Percentiles rank a stretch among this genome's conserved stretches.
phyloP scores from a whole-genome alignment of 2,329 filamentous ascomycete genomes.

The Madurella fahalii region DNA sequence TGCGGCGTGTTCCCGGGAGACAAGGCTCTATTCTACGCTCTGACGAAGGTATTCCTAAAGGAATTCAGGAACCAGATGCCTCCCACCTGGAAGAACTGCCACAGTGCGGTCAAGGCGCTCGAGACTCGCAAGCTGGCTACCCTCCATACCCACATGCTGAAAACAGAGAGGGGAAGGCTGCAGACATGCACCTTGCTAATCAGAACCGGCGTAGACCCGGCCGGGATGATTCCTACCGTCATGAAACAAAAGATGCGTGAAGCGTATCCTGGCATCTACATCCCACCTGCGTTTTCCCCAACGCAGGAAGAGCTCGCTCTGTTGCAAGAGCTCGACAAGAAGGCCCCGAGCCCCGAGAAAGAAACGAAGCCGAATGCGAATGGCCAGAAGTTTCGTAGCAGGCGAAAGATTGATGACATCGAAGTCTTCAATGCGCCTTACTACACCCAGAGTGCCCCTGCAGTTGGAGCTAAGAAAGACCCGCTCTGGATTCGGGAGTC shows the following conservation, averaged over 20 bases:
- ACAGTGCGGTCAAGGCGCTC: slow-evolving; percentile 34
- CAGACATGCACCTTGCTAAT: slow-evolving; percentile 44
- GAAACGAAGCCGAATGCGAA: slow-evolving; percentile 23
- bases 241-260: slow-evolving; percentile 47
- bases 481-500: slow-evolving; percentile 17
- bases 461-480: slow-evolving; percentile 13
- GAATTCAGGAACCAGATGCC: slow-evolving; percentile 37
- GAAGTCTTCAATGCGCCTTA: slow-evolving; percentile 49
- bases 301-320: slow-evolving; percentile 33
- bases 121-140: slow-evolving; percentile 22
- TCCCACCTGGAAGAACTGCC: slow-evolving; percentile 39
- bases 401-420: slow-evolving; percentile 40
- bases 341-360: slow-evolving; percentile 13
- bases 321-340: slow-evolving; percentile 27
- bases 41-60: slow-evolving; percentile 43
- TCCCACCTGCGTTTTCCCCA: slow-evolving; percentile 38
- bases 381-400: slow-evolving; percentile 29
- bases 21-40: slow-evolving; percentile 45
- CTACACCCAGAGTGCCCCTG: slow-evolving; percentile 34
- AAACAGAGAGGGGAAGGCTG: slow-evolving; percentile 38
- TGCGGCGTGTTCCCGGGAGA: slow-evolving; percentile 50
- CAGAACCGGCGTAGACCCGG: slow-evolving; percentile 39
- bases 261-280: slow-evolving; percentile 42
- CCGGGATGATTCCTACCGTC: slow-evolving; percentile 37
- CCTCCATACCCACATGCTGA: slow-evolving; percentile 26